Percentiles rank a stretch among this genome's conserved stretches.
Evolutionary conservation across 225 moss, liverwort and hornwort species (phyloP).

Genomic region (Climacium dendroides): DNA sequence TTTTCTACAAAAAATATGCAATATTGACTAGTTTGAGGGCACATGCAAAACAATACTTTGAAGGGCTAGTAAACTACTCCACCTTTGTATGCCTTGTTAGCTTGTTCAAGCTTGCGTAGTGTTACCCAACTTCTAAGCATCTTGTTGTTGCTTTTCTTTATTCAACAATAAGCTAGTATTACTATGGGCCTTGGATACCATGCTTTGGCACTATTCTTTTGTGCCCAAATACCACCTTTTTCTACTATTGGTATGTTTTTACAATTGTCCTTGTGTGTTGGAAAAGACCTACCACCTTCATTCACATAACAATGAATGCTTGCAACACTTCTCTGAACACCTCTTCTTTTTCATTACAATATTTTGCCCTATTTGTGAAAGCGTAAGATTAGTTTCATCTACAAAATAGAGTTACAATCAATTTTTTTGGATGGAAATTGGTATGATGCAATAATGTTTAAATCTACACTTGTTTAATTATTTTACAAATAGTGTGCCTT

Average conservation of each 20-base stretch:
- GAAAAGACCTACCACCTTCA: background rate
- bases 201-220: background rate
- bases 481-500: no score
- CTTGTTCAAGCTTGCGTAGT: no score
- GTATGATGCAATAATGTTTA: background rate
- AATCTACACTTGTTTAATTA: background rate
- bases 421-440: background rate
- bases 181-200: background rate
- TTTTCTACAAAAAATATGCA: no score
- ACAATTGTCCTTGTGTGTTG: background rate
- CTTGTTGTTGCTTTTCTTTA: background rate
- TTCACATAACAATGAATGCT: accelerated
- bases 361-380: background rate
- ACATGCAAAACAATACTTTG: no score
- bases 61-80: no score
- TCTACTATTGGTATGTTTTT: background rate
- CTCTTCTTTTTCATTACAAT: background rate
- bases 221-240: background rate
- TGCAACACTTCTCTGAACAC: background rate
- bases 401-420: background rate
- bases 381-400: background rate
- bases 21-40: no score
- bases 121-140: background rate
- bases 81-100: accelerated
- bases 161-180: no score